Conservation (phyloP, 163 green algal genomes). For the Scenedesmus sp. region DNA sequence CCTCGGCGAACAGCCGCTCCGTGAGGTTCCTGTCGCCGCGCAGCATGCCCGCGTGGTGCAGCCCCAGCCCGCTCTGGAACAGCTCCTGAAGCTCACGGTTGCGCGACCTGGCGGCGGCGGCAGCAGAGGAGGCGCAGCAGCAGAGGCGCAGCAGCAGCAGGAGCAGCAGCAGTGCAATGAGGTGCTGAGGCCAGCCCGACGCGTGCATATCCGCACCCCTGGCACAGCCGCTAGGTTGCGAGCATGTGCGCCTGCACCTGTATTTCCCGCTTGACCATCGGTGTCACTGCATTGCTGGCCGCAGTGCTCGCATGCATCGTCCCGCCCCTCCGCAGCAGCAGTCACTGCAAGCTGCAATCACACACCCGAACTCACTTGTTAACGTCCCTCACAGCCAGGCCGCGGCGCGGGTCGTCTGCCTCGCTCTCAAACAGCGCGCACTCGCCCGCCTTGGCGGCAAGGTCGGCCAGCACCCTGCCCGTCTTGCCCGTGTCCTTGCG, state of each 20-base stretch:
- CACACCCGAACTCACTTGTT: conserved; percentile 68
- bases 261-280: too few species aligned
- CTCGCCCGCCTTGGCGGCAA: conserved; percentile 43
- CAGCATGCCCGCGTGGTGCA: conserved; percentile 99
- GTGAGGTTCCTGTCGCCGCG: conserved; percentile 92
- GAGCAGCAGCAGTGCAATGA: not conserved
- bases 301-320: too few species aligned
- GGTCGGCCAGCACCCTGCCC: conserved; percentile 38
- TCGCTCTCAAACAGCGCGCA: conserved; percentile 43
- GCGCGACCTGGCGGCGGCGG: conserved; percentile 36
- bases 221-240: too few species aligned
- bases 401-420: conserved; percentile 59
- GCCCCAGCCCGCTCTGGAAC: conserved; percentile 87
- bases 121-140: not conserved
- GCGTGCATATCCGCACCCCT: too few species aligned
- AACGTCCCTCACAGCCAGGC: conserved; percentile 76
- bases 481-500: conserved; percentile 92
- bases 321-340: too few species aligned
- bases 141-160: not conserved
- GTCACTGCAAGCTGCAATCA: not conserved
- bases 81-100: conserved; percentile 93
- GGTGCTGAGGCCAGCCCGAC: too few species aligned
- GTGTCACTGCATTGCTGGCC: too few species aligned
- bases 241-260: too few species aligned
- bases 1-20: conserved; percentile 90